Evolutionary conservation across 495 filamentous ascomycete species (phyloP), one percentile per base, ranked within the genome.

Genomic region (Xylaria curta): DNA sequence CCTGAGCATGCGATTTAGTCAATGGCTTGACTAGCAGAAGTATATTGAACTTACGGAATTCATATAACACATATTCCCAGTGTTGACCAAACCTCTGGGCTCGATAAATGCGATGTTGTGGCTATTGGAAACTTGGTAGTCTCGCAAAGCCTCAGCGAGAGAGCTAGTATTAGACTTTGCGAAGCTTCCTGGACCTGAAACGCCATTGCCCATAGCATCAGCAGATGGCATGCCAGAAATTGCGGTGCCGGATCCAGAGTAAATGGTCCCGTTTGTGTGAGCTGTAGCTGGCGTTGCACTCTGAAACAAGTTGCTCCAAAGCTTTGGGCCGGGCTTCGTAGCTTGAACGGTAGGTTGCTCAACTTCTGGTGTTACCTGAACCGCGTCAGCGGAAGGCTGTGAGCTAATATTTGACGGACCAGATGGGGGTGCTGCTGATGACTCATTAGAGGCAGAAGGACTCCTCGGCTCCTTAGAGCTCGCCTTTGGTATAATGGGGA

Each of bases 1-100:
- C 90, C 94, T 70, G 17, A 65, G 44, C 47, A 12, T 58, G 58
- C 53, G 28, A 19, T 53, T 66, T 47, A 66, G 62, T 66, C 15
- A 19, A 15, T 4, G 15, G 6, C 0, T 40, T 33, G 21, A 33
- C 12, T 24, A 9, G 60, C 26, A 9, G 26, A 0, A 10, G 15
- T 51, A 19, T 70, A 0, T 13, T 49, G 7, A 31, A 81, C 93
- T 84, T 87, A 98, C 96, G 58, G 96, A 97, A 84, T 98, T 99
- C 97, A 99, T 98, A 84, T 98, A 99, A 82, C 96, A 99, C 94
- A 98, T 96, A 78, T 99, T 99, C 9, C 96, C 96, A 56, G 95
- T 97, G 81, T 99, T 99, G 58, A 97, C 91, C 75, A 99, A 87
- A 5, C 96, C 96, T 62, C 97, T 87, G n/a, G 96, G 96, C 79